Percentiles rank a stretch among this genome's conserved stretches.
Evolutionary conservation across 768 basidiomycete genomes (phyloP).

Genomic region (Imleria badia): DNA sequence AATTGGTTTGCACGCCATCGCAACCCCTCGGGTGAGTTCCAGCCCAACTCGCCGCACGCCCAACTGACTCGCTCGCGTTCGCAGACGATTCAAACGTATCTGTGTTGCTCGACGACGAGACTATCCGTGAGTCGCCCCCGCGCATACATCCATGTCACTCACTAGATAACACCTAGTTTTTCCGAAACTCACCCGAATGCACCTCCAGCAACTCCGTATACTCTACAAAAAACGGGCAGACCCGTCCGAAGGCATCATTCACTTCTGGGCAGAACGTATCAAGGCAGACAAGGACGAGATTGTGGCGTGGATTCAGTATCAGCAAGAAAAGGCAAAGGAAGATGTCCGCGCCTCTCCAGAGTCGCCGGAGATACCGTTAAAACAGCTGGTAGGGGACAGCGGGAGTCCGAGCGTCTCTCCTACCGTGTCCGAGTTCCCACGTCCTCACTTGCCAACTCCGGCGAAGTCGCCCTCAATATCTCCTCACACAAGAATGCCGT

Average conservation of each 20-base stretch:
- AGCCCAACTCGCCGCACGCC: neutral
- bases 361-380: conserved; percentile 13
- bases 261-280: conserved; percentile 28
- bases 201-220: conserved; percentile 23
- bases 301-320: conserved; percentile 28
- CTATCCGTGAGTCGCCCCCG: conserved; percentile 20
- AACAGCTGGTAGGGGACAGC: neutral
- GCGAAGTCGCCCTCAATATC: conserved; percentile 22
- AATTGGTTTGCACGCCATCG: conserved; percentile 28
- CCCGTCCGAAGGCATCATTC: conserved; percentile 23
- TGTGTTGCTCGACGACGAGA: conserved; percentile 22
- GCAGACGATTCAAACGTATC: neutral
- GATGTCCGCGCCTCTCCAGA: neutral
- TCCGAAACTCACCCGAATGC: conserved; percentile 21
- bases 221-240: conserved; percentile 14
- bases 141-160: conserved; percentile 5
- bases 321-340: conserved; percentile 24
- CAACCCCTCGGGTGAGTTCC: neutral
- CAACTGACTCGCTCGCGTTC: neutral
- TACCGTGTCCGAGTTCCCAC: conserved; percentile 3
- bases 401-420: conserved; percentile 18
- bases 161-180: conserved; percentile 21
- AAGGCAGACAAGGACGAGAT: conserved; percentile 20
- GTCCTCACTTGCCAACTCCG: conserved; percentile 30
- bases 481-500: conserved; percentile 15